A percentile compares a stretch with the other conserved stretches of the same genome.
Evolutionary conservation across 2,329 filamentous ascomycete genomes (phyloP).

Genomic region (Nemania sp.): DNA sequence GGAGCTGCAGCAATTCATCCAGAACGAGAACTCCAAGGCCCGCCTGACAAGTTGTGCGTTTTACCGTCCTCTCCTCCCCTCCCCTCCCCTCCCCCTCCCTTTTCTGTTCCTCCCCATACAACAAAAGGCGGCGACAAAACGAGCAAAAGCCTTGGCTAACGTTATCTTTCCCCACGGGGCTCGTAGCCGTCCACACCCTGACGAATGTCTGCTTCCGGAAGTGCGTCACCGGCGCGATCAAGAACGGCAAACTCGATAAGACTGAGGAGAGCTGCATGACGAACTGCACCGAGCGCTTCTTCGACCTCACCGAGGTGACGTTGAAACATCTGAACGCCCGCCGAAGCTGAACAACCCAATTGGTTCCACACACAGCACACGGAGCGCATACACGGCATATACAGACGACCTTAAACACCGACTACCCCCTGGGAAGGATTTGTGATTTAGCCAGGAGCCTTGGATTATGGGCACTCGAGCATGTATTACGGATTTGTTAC

Average conservation of each 20-base stretch:
- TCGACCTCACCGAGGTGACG: slow-evolving; percentile 87
- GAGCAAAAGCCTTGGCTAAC: slow-evolving; percentile 8
- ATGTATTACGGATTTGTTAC: slow-evolving; percentile 2
- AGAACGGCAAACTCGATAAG: slow-evolving; percentile 72
- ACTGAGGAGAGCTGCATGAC: slow-evolving; percentile 81
- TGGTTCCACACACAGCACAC: neutral
- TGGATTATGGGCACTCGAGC: neutral
- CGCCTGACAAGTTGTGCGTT: slow-evolving; percentile 63
- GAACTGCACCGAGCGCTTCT: slow-evolving; percentile 92
- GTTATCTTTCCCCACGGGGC: neutral
- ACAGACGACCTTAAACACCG: neutral
- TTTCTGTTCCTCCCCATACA: too few relatives aligned
- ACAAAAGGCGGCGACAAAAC: too few relatives aligned
- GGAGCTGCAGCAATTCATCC: slow-evolving; percentile 84
- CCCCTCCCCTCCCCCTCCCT: neutral
- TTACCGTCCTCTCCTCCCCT: too few relatives aligned
- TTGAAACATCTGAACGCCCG: slow-evolving; percentile 75
- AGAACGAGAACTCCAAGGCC: slow-evolving; percentile 85
- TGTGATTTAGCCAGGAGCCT: neutral
- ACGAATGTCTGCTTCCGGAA: slow-evolving; percentile 91
- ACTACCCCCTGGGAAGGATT: neutral
- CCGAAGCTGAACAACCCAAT: slow-evolving; percentile 25
- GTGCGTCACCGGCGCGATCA: slow-evolving; percentile 78
- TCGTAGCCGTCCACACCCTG: slow-evolving; percentile 57
- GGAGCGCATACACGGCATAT: neutral